phyloP scores from a whole-genome alignment of 2,329 filamentous ascomycete genomes.

The Fusarium sublunatum region DNA sequence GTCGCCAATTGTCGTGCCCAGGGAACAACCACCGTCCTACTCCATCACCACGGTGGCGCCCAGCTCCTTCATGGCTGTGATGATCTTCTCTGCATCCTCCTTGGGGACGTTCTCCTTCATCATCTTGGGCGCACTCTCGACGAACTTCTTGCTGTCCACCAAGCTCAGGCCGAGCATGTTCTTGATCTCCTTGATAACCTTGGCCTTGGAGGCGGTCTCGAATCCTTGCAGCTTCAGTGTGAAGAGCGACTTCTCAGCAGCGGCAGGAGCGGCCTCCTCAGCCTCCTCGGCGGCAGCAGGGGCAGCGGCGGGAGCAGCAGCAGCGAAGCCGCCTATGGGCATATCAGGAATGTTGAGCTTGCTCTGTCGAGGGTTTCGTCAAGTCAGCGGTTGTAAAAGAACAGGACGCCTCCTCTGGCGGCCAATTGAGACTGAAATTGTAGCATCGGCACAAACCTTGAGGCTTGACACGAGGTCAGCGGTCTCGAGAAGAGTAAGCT shows the following conservation, averaged over 20 bases:
- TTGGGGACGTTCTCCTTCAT: conserved; percentile 99
- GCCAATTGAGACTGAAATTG: conserved; percentile 23
- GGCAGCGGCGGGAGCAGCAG: conserved; percentile 70
- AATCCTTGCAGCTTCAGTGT: conserved; percentile 93
- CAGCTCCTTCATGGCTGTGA: conserved; percentile 91
- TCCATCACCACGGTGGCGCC: conserved; percentile 93
- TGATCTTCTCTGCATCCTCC: conserved; percentile 99
- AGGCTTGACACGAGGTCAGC: conserved; percentile 93
- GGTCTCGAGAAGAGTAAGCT: conserved; percentile 97
- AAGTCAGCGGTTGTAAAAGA: conserved; percentile 28
- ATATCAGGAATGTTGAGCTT: conserved; percentile 98
- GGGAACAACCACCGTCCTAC: conserved; percentile 60
- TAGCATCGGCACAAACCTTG: conserved; percentile 72
- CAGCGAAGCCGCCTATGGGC: conserved; percentile 90
- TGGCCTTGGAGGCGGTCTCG: conserved; percentile 90
- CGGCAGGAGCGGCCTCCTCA: conserved; percentile 86
- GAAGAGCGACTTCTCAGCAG: conserved; percentile 97
- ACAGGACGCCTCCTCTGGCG: conserved; percentile 1
- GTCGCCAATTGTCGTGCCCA: conserved; percentile 37
- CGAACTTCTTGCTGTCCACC: conserved; percentile 99
- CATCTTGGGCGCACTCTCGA: conserved; percentile 96
- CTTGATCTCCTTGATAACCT: conserved; percentile 99
- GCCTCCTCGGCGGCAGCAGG: conserved; percentile 77
- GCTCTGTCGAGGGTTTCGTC: conserved; percentile 64
- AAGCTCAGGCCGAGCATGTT: conserved; percentile 91